Conservation (phyloP, 2,329 filamentous ascomycete genomes). For the Phialophora macrospora region DNA sequence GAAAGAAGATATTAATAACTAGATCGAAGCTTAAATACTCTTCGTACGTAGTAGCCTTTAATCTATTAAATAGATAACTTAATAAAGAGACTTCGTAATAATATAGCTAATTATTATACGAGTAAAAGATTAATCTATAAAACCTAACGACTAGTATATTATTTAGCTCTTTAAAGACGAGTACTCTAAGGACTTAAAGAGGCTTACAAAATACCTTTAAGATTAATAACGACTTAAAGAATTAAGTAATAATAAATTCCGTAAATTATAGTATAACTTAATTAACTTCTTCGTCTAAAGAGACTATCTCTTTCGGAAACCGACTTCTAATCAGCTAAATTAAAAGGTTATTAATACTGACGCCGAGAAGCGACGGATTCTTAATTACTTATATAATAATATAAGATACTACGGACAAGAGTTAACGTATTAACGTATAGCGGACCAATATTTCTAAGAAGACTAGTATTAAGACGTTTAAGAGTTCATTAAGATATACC, state of each 20-base stretch:
- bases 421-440: neutral
- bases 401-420: neutral
- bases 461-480: neutral
- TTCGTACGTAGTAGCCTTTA: no score
- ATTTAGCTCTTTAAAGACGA: neutral
- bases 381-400: neutral
- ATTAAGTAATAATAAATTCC: no score
- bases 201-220: neutral
- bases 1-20: no score
- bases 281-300: no score
- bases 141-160: neutral
- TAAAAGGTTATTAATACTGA: no score
- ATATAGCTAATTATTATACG: neutral
- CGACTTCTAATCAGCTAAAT: no score
- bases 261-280: no score
- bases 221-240: no score
- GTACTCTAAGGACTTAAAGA: neutral
- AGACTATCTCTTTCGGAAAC: no score
- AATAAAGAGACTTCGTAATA: neutral
- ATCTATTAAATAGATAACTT: neutral
- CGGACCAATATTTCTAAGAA: neutral
- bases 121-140: neutral
- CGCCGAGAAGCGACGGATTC: neutral
- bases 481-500: neutral
- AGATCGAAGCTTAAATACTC: no score